A percentile compares a stretch with the other conserved stretches of the same genome.
Conservation (phyloP, 441 rosid species). For the Lepidium campestre region DNA sequence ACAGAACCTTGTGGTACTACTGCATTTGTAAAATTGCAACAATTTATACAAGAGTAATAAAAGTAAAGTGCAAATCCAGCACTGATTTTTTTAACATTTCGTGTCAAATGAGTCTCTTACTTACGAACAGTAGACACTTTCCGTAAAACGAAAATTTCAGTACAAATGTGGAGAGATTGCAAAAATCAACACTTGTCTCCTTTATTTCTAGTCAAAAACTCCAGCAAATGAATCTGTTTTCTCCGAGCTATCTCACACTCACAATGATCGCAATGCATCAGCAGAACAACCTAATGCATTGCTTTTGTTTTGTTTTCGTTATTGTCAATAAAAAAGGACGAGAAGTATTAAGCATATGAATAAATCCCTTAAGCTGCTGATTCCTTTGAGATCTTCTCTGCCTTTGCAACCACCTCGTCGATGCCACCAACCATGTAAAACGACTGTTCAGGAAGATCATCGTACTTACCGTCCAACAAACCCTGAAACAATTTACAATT, state of each 20-base stretch:
- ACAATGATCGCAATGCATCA: neutral
- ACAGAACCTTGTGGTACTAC: neutral
- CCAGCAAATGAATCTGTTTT: slow-evolving; percentile 6
- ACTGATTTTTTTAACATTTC: neutral
- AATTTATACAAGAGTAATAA: neutral
- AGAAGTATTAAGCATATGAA: neutral
- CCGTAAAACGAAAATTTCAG: neutral
- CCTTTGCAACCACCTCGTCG: slow-evolving; percentile 93
- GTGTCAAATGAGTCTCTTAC: neutral
- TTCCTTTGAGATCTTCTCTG: slow-evolving; percentile 82
- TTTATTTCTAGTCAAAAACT: slow-evolving; percentile 21
- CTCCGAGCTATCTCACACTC: slow-evolving; percentile 19
- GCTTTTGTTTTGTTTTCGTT: slow-evolving; percentile 28
- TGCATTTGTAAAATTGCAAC: slow-evolving; percentile 3
- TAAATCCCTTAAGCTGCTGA: slow-evolving; percentile 39
- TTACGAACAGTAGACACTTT: neutral
- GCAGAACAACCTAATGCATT: neutral
- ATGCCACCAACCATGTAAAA: slow-evolving; percentile 99
- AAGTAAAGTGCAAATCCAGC: neutral
- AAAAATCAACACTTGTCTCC: slow-evolving; percentile 18
- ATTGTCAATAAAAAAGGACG: slow-evolving; percentile 31
- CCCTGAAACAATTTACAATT: slow-evolving; percentile 44
- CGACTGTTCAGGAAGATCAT: slow-evolving; percentile 89
- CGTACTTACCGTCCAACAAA: slow-evolving; percentile 84
- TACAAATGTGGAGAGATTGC: neutral